Conservation (phyloP, 805 yeast genomes). For the Ogataea nonfermentans region DNA sequence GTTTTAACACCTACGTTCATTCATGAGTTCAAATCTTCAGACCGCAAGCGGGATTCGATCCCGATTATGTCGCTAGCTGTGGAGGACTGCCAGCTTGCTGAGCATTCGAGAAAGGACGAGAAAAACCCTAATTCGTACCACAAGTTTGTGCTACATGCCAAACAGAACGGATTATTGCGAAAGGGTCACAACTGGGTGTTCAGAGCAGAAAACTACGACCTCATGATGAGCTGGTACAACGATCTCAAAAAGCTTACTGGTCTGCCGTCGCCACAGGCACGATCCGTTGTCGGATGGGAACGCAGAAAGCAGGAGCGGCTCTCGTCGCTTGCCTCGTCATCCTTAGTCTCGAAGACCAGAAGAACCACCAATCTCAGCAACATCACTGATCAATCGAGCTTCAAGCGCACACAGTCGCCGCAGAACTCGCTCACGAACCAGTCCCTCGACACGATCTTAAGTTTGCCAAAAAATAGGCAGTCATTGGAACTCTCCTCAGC, state of each 20-base stretch:
- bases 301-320: conserved; percentile 28
- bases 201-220: conserved; percentile 77
- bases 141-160: conserved; percentile 78
- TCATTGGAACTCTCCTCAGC: background rate
- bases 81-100: conserved; percentile 77
- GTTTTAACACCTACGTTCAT: conserved; percentile 84
- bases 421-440: conserved; percentile 21
- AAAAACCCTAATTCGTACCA: conserved; percentile 50
- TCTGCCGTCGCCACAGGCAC: conserved; percentile 56
- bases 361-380: conserved; percentile 18
- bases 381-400: conserved; percentile 20
- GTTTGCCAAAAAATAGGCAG: conserved; percentile 19
- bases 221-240: conserved; percentile 82
- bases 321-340: conserved; percentile 28
- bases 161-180: conserved; percentile 69
- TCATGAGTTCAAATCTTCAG: conserved; percentile 86
- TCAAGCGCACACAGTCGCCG: conserved; percentile 14
- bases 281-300: conserved; percentile 46
- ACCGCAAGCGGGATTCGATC: conserved; percentile 72
- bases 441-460: conserved; percentile 24
- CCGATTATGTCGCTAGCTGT: conserved; percentile 83
- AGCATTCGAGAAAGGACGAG: conserved; percentile 74
- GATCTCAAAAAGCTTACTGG: conserved; percentile 69
- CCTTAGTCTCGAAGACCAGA: conserved; percentile 21
- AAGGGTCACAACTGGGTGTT: conserved; percentile 94